Evolutionary conservation across 306 rosid species (phyloP).

Genomic region (Pterocarpus macrocarpus): DNA sequence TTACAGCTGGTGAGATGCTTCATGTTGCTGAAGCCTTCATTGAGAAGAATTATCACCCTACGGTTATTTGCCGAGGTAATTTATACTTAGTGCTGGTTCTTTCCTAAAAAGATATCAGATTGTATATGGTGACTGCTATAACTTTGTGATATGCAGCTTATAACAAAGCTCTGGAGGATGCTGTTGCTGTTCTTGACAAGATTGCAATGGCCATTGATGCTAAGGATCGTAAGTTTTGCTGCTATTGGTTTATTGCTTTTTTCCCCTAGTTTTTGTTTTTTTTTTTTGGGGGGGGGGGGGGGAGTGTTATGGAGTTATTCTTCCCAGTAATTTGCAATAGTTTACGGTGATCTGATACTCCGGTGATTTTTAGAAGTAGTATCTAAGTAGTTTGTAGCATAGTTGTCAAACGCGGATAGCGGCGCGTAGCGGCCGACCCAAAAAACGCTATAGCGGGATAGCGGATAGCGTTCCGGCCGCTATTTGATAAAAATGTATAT

Average conservation of each 20-base stretch:
- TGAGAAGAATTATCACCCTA: constrained; percentile 87
- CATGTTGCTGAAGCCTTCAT: constrained; percentile 96
- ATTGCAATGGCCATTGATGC: constrained; percentile 89
- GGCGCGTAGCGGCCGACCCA: too few relatives aligned
- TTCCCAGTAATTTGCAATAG: background rate
- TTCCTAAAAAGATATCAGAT: constrained; percentile 22
- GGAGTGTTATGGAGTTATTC: background rate
- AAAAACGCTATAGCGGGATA: too few relatives aligned
- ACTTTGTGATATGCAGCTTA: constrained; percentile 70
- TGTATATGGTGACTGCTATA: constrained; percentile 9
- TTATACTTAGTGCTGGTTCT: constrained; percentile 15
- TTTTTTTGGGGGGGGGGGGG: background rate
- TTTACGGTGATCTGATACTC: background rate
- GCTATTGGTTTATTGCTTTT: background rate
- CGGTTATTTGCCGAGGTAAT: constrained; percentile 97
- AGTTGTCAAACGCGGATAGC: too few relatives aligned
- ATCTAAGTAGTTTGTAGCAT: background rate
- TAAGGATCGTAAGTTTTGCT: constrained; percentile 55
- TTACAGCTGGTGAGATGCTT: constrained; percentile 98
- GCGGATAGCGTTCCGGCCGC: too few relatives aligned
- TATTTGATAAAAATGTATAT: too few relatives aligned
- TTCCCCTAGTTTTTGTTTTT: background rate
- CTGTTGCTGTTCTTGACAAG: constrained; percentile 89
- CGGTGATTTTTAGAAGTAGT: constrained; percentile 1
- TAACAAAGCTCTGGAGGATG: constrained; percentile 96